Evolutionary conservation across 1,284 basidiomycete genomes (phyloP), one percentile per base, ranked within the genome.

Genomic region (Ustilago xerochloae): DNA sequence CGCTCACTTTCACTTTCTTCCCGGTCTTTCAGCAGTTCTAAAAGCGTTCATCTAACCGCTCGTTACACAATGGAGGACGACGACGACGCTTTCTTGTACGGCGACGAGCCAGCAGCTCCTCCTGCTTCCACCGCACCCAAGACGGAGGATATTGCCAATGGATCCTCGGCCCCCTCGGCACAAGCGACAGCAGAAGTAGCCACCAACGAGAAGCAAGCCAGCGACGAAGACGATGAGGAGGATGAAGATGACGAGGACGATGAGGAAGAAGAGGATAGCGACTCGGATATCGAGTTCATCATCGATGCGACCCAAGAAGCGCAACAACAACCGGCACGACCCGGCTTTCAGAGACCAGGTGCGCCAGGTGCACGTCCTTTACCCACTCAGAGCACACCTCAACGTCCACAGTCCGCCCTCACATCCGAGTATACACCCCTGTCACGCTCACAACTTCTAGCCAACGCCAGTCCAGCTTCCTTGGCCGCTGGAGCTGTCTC

Each of bases 341-440:
- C 63, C 67, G 84, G 51, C 61, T 78, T 63, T 32, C 49, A 53
- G 24, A 29, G 49, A 12, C 58, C 69, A 28, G 65, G 63, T 9
- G 50, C 30, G 15, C 56, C 63, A 13, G 45, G 47, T 20, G 35
- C 57, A 10, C 63, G 67, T 16, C 65, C 59, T 18, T 32, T 60
- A 12, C 60, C 71, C 26, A 61, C 35, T 10, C 62, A 65, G 22
- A 56, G 41, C 59, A 74, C 65, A 6, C 75, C 72, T 26, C 70
- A 70, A 24, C 68, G 73, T 20, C 63, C 72, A 12, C 64, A 64
- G n/a, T 89, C 90, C 1, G 88, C 91, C 63, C 87, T 94, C 56
- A 93, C 93, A 18, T 94, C 93, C 9, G 94, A 96, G 85, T 95
- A 96, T 85, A 93, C 91, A 0, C 92, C 92, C 8, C 89, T 91